phyloP scores from a whole-genome alignment of 371 early-diverging fungal species.

The Rhizomucor miehei region DNA sequence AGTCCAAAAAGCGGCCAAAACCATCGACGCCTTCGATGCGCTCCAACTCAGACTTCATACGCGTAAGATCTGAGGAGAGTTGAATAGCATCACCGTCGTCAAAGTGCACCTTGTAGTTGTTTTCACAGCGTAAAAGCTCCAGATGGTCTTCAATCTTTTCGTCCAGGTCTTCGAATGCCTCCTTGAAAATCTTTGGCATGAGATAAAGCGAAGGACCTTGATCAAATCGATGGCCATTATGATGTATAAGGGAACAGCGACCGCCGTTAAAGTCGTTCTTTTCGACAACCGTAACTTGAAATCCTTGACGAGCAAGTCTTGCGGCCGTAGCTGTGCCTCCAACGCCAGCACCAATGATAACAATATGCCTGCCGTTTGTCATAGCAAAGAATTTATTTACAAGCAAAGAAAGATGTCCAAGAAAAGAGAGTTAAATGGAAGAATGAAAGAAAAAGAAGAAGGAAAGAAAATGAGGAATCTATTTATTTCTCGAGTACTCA shows the following conservation, averaged over 20 bases:
- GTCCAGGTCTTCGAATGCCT: conserved; percentile 56
- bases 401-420: too few relatives aligned
- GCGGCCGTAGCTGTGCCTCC: conserved; percentile 64
- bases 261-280: conserved; percentile 62
- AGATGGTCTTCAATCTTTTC: conserved; percentile 49
- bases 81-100: conserved; percentile 51
- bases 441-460: conserved; percentile 2
- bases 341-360: conserved; percentile 55
- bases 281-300: conserved; percentile 56
- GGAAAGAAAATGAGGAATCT: background rate
- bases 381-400: too few relatives aligned
- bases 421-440: too few relatives aligned
- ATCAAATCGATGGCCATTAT: conserved; percentile 56
- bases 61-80: conserved; percentile 49
- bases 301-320: conserved; percentile 51
- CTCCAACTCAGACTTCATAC: conserved; percentile 55
- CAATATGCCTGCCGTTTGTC: conserved; percentile 36
- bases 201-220: conserved; percentile 64
- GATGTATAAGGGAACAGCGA: conserved; percentile 54
- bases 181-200: conserved; percentile 59
- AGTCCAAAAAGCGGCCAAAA: conserved; percentile 45
- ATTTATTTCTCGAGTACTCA: too few relatives aligned
- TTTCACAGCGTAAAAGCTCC: conserved; percentile 52
- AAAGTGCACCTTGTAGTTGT: conserved; percentile 63
- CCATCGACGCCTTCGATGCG: conserved; percentile 47